phyloP scores from a whole-genome alignment of 441 rosid genomes.

The Dalechampia spathulata region DNA sequence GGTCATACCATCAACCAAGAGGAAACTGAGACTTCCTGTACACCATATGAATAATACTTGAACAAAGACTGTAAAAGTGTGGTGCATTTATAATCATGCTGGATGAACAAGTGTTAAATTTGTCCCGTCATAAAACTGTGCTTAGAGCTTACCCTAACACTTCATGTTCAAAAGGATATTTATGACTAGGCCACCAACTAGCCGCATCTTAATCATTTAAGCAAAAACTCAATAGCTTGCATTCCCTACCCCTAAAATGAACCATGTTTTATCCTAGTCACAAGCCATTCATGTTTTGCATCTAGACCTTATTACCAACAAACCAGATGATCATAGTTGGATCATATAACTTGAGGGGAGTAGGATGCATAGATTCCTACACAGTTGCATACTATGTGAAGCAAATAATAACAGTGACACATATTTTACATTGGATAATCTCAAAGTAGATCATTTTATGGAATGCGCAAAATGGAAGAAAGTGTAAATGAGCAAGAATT shows the following conservation, averaged over 20 bases:
- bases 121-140: too few relatives aligned
- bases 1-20: constrained; percentile 6
- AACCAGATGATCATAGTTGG: too few relatives aligned
- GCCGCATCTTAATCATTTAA: not conserved
- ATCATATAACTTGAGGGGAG: too few relatives aligned
- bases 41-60: not conserved
- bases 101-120: not conserved
- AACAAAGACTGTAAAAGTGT: too few relatives aligned
- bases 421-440: too few relatives aligned
- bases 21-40: not conserved
- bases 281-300: not conserved
- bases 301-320: not conserved
- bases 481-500: not conserved
- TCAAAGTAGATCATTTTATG: too few relatives aligned
- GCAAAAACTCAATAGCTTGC: not conserved
- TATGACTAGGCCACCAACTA: not conserved
- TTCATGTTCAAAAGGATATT: not conserved
- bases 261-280: not conserved
- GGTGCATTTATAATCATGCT: not conserved
- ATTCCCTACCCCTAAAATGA: too few relatives aligned
- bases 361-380: too few relatives aligned
- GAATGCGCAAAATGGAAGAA: not conserved
- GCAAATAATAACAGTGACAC: not conserved
- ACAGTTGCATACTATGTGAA: not conserved
- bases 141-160: too few relatives aligned